Base-by-base conservation (phyloP, 2,329 filamentous ascomycete species). In the Sporothrix pseudoabietina region DNA sequence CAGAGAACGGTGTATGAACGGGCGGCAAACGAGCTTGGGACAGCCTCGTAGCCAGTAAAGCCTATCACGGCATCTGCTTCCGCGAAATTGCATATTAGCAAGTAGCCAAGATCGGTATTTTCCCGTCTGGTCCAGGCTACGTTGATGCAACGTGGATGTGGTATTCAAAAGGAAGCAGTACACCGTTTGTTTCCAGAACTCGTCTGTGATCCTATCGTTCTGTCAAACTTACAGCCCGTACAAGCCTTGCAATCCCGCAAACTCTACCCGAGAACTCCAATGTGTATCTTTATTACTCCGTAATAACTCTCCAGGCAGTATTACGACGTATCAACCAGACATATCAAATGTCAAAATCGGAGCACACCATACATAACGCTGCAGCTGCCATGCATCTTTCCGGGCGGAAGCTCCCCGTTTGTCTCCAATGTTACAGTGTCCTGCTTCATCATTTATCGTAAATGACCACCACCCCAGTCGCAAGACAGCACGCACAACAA, bases 71-170 rank as follows among this genome's bases (percentile, higher is more conserved):
- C 66, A 54, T 52, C 49, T 69, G 30, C 32, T 54, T 41, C 49
- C 66, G 66, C 30, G 49, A 55, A 55, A 41, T 44, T 69, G n/a
- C 49, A 57, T 19, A 35, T 69, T 6, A 54, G 16, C 49, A 26
- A 55, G 49, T 69, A 32, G 66, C 49, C 66, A 69, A 47, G 54
- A 69, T 69, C 66, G 26, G 66, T 69, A 54, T 69, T 69, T 69
- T 69, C 66, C 66, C 47, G 47, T 30, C 66, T 55, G 66, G 66
- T 41, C 66, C 66, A 55, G 57, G 66, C 30, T 55, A 32, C 47
- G 22, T 19, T 32, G n/a, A 69, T 55, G 66, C 32, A 52, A 69
- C 49, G 66, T 32, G 22, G 49, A 39, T 44, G 30, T 30, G 47
- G 47, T 41, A 41, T 39, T 12, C 44, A 69, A 39, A 26, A 26